Base-by-base conservation (phyloP, 257 asterid species). In the Linaria vulgaris region DNA sequence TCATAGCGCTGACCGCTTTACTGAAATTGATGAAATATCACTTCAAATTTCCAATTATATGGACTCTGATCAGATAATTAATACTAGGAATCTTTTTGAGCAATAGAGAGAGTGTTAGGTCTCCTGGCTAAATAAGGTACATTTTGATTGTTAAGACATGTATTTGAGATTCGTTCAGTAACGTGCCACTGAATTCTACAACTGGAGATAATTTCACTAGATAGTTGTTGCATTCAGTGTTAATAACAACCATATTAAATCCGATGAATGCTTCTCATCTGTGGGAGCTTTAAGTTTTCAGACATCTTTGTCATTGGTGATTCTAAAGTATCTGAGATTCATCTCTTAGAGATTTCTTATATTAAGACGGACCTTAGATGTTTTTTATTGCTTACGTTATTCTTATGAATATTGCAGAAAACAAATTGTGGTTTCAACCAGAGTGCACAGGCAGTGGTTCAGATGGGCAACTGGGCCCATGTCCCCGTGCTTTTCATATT, bases 401-500 rank as follows among this genome's bases (percentile, higher is more conserved):
- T 70, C 10, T 67, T 67, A 61, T 66, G 51, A 20, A 76, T 83
- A 56, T 76, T 76, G 20, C 94, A 90, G 97, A 90, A 57, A 90
- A 84, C 71, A 86, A 82, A 50, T 75, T 85, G 68, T 94, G 99
- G 99, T 87, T 77, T 80, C 90, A 82, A 79, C 97, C 97, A 16
- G 88, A 83, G 68, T 90, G 97, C 85, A 79, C 85, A 0, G 99
- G 95, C 74, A 78, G 76, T 68, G 88, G 77, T 67, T 81, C 97
- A 25, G 95, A 90, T 72, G 97, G 88, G 63, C 84, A 81, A 64
- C 80, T 79, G 67, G 87, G 95, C 62, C 97, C 99, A 15, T 67
- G 88, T 53, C 85, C 96, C 17, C 90, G 97, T 63, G 94, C 99
- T 70, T 94, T 94, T 71, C 99, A 94, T 64, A 72, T 85, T 72